Base-by-base conservation (phyloP, 1,284 basidiomycete species). In the Pseudozyma hubeiensis region DNA sequence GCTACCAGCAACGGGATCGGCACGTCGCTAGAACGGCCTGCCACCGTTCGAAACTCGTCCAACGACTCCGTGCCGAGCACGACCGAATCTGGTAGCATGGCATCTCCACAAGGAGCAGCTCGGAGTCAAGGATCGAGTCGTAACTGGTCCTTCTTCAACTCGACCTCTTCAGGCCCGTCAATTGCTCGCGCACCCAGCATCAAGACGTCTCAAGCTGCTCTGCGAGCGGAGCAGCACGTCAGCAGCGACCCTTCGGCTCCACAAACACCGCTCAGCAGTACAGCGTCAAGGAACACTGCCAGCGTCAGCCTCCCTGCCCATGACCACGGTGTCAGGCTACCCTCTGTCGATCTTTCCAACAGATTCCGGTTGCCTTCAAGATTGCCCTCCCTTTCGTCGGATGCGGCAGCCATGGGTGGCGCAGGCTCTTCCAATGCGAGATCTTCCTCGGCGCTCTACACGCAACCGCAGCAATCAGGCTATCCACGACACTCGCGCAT, bases 121-220 rank as follows among this genome's bases (percentile, higher is more conserved):
- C 31, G 33, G 35, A 33, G 13, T 7, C 60, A 63, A 4, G 31
- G 31, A 5, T 61, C 53, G 30, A 76, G 72, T 37, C 75, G 72
- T 49, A 81, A 80, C 9, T 68, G 68, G 54, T 76, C 73, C 44
- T 79, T 81, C 59, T 81, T 81, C 61, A 73, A 69, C 53, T 63
- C 72, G 11, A 43, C 43, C 1, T 14, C 69, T 0, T 56, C 56
- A 16, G 61, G 67, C 6, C 46, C 72, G 3, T 19, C 54, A 7
- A n/a, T 64, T 7, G 52, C 72, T 2, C 58, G 72, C 7, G 61
- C 67, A n/a, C 64, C 75, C 0, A 77, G 58, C 60, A 63, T 64
- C 53, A 67, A 65, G 59, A 53, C 75, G 11, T 19, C 64, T 8
- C 50, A 52, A 16, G 5, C 53, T 13, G 24, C 59, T 0, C 44